Evolutionary conservation across 1,139 yeast species (phyloP), one percentile per base, ranked within the genome.

Genomic region (Saccharomycopsis phalli): DNA sequence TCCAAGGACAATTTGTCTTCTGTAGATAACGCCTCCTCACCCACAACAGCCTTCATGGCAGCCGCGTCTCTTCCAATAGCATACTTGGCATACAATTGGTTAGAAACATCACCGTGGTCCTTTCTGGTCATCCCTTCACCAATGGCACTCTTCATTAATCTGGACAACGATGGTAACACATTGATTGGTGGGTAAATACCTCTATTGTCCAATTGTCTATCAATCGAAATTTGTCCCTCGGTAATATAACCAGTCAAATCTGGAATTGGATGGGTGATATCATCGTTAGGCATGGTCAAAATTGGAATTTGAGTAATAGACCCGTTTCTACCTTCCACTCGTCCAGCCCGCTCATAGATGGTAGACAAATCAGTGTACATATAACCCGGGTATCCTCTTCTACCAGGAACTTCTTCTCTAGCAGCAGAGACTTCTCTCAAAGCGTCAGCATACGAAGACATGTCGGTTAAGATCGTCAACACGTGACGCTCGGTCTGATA

Each of bases 341-440:
- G 82, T 62, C 99, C 99, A 34, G 99, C 99, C 70, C 99, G 83
- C 70, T 91, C 99, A 64, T 91, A 91, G 59, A 91, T 87, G 47
- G 97, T 91, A 42, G 97, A 83, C 71, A 91, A 84, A 80, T 91
- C 98, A 39, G 99, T 91, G 69, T 91, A 91, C 99, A 91, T 91
- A 66, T 91, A 91, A 82, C 99, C 99, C 50, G 99, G 99, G 67
- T 91, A 91, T 71, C 99, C 99, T 79, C 99, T 87, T 76, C 99
- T 87, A 73, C 99, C 99, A 58, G 99, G 99, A 37, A 91, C 99
- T 69, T 91, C 99, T 69, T 91, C 99, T 74, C 99, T 84, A 39
- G 99, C 99, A 48, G 99, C 98, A 47, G 97, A 87, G 41, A 91
- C 98, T 70, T 91, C 99, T 78, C 99, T 88, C 60, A 91, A 73